Evolutionary conservation across 2,329 filamentous ascomycete genomes (phyloP), one percentile per base, ranked within the genome.

Genomic region (Epichloe gansuensis): DNA sequence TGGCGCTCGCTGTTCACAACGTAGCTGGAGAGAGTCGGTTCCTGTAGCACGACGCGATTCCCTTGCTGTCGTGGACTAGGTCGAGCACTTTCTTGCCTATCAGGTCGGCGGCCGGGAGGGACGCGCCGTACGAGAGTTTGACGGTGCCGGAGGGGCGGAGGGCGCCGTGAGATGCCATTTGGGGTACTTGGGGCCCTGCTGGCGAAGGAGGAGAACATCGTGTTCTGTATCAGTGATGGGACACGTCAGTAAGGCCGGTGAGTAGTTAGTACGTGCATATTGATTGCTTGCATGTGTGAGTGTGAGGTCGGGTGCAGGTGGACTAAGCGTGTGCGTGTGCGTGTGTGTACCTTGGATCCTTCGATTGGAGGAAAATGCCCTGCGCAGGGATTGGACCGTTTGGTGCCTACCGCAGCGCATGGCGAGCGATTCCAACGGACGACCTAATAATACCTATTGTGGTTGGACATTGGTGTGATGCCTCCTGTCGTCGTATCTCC

Each of bases 11-110:
- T 83, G 54, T 85, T 69, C 46, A 80, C 73, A 51, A 89, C 80
- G 69, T 91, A 91, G 66, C 89, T 83, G 47, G 83, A 82, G 53
- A 93, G 69, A 0, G 83, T 83, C 15, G 86, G 84, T 57, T 81
- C 77, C 51, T 78, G 76, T 42, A 88, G 62, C 55, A 81, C 73
- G 54, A 78, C 80, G 4, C 73, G 63, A 9, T 69, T 63, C 73
- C 75, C 3, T 59, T 77, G 56, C 69, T 73, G 46, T 82, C 77
- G 39, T 68, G 64, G 11, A 88, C 69, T n/a, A 74, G 61, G 57
- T 86, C 81, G 55, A 84, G 75, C 4, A 77, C 65, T 42, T 69
- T 67, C 56, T 75, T 78, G 41, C 84, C 85, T 60, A 91, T 84
- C 52, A 90, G 77, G 39, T 81, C 75, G 50, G 69, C 65, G 51